Evolutionary conservation across 2,329 filamentous ascomycete species (phyloP), one percentile per base, ranked within the genome.

Genomic region (Chrysoporthe puriensis): DNA sequence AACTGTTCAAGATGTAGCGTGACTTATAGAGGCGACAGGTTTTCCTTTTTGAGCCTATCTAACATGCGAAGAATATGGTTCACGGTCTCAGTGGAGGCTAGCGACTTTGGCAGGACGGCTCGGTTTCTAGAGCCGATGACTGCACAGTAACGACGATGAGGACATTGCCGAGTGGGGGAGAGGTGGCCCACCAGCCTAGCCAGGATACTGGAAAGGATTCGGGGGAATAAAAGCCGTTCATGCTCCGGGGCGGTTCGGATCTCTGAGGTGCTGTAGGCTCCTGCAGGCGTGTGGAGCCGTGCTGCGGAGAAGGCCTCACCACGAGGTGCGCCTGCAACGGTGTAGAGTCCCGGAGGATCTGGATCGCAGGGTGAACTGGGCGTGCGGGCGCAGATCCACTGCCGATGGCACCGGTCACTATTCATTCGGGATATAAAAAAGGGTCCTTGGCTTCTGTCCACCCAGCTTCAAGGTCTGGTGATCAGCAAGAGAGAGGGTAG

Each of bases 251-350:
- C 48, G 7, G 13, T 50, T 26, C 26, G 26, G 26, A 26, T 26
- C 26, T 26, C 26, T 26, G 26, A 26, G 26, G 26, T 26, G 26
- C 26, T 26, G 26, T 52, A 32, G 26, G 26, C 48, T 32, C 32
- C 54, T 36, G 34, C 54, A 57, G 36, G 54, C 16, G 11, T 36
- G 26, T 57, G 54, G 54, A 57, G n/a, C 48, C 34, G 4, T 34
- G 54, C 34, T 57, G 54, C 54, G 32, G 32, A 57, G 54, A 40
- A 57, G 52, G 32, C 26, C 48, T 52, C 48, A 52, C 13, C 21
- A 52, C 48, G 48, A 52, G n/a, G 26, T 52, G n/a, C 26, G 26
- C 26, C 26, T 26, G 26, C 26, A 26, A 26, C 14, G 48, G 48
- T 50, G 13, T n/a, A 50, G 8, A 50, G 6, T n/a, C 21, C n/a